Evolutionary conservation across 2,329 filamentous ascomycete genomes (phyloP), one percentile per base, ranked within the genome.

Genomic region (Cladorrhinum sp.): DNA sequence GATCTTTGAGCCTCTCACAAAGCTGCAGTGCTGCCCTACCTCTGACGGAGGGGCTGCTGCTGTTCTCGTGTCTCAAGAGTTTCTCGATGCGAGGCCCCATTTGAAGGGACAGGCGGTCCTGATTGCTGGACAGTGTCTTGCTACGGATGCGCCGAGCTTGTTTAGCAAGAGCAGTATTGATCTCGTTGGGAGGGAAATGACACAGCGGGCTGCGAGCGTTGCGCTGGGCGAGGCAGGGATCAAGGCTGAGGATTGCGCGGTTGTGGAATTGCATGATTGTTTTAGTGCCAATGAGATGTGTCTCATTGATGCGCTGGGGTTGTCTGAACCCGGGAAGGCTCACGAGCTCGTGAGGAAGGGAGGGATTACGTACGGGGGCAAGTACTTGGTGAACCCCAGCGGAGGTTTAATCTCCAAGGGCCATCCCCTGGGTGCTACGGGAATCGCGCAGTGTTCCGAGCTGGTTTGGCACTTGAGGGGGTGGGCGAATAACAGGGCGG

Each of bases 11-110:
- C 93, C 93, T 16, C 83, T 98, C 59, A 98, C 95, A 61, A 98
- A 97, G 78, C 87, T 98, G n/a, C 95, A 98, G 79, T 98, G 93
- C 83, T 97, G 93, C 77, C 93, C 95, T 1, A 98, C 93, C 1
- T 96, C 92, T 0, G 95, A 98, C 75, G 93, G 93, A 53, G 91
- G 88, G 51, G 93, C 92, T 0, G 92, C 95, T 0, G 91, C 91
- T 13, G 88, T 98, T 29, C 79, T 99, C 55, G 92, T 96, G 58
- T 96, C 92, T 0, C 88, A 96, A 76, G 84, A 82, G 52, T 98
- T 97, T 82, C 85, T 98, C 58, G 89, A 93, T 70, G 88, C 88
- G 8, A 85, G 91, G 22, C 93, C 93, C 1, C 87, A 96, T 69
- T 85, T 97, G 61, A 88, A 87, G 71, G 81, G 84, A 59, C 90